Conservation (phyloP, 2,329 filamentous ascomycete genomes). For the Seiridium cupressi region DNA sequence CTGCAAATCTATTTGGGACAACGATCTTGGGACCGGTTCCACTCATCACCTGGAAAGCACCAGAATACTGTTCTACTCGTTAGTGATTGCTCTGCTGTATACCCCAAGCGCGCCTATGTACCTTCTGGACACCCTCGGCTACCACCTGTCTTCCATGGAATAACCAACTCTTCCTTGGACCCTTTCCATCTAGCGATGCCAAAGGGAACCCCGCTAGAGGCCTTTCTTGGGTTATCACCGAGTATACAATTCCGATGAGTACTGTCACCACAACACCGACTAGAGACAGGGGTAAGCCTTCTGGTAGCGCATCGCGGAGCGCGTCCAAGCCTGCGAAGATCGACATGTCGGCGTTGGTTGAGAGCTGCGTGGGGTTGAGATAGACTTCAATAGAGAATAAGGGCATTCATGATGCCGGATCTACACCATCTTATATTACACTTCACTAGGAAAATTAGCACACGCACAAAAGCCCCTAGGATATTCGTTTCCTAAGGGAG, state of each 20-base stretch:
- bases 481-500: background rate
- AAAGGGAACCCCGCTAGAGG: slow-evolving; percentile 26
- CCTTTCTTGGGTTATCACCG: slow-evolving; percentile 20
- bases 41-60: slow-evolving; percentile 29
- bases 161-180: slow-evolving; percentile 26
- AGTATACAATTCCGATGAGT: slow-evolving; percentile 23
- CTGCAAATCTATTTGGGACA: slow-evolving; percentile 28
- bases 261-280: slow-evolving; percentile 23
- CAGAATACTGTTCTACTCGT: slow-evolving; percentile 21
- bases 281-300: slow-evolving; percentile 25
- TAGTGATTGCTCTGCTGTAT: slow-evolving; percentile 6
- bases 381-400: background rate
- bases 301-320: slow-evolving; percentile 18
- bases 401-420: background rate
- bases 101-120: slow-evolving; percentile 10
- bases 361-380: background rate
- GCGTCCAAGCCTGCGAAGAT: slow-evolving; percentile 1
- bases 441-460: background rate
- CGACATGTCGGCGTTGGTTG: slow-evolving; percentile 1
- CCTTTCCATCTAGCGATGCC: slow-evolving; percentile 21
- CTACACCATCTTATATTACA: background rate
- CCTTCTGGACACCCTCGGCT: slow-evolving; percentile 21
- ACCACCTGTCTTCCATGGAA: slow-evolving; percentile 21
- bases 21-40: slow-evolving; percentile 30
- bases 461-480: background rate